A percentile compares a stretch with the other conserved stretches of the same genome.
phyloP scores from a whole-genome alignment of 352 stramenopile species.

The Pythium angustatum region DNA sequence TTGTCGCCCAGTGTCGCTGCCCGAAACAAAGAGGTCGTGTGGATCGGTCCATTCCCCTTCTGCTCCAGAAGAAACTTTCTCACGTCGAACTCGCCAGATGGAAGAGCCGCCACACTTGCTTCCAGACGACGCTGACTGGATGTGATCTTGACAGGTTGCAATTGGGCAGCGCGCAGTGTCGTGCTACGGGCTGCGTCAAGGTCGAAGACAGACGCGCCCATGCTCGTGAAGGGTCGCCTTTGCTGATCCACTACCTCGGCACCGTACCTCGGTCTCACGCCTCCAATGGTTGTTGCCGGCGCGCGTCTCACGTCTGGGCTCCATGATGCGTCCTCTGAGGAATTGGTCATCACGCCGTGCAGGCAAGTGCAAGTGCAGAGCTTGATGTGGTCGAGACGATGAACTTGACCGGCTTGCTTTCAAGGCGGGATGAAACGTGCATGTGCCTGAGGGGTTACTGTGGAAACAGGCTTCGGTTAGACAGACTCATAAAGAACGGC shows the following conservation, averaged over 20 bases:
- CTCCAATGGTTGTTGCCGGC: slow-evolving; percentile 21
- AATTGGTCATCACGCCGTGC: slow-evolving; percentile 18
- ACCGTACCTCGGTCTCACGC: slow-evolving; percentile 1
- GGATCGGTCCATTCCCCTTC: slow-evolving; percentile 48
- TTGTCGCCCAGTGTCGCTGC: slow-evolving; percentile 21
- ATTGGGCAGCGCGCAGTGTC: slow-evolving; percentile 4
- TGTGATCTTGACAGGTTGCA: slow-evolving; percentile 4
- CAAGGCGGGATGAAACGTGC: no score
- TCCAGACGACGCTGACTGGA: slow-evolving; percentile 1
- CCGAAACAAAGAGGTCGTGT: slow-evolving; percentile 67
- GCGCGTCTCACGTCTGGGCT: slow-evolving; percentile 1
- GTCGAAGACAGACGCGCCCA: slow-evolving; percentile 37
- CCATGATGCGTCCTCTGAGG: slow-evolving; percentile 3
- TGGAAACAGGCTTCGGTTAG: no score
- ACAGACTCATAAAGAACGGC: no score
- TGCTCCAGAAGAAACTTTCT: slow-evolving; percentile 67
- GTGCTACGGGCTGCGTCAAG: slow-evolving; percentile 24
- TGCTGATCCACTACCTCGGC: not conserved
- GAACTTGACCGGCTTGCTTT: no score
- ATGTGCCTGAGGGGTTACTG: no score
- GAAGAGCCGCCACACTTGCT: not conserved
- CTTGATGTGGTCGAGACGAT: no score
- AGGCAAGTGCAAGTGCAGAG: not conserved
- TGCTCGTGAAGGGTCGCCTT: slow-evolving; percentile 41
- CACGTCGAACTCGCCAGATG: slow-evolving; percentile 50